Percentiles rank a stretch among this genome's conserved stretches.
These are phyloP conservation scores for Cystobasidiopsis lactophilus DNA, from an alignment of 768 basidiomycete genomes.

Conservation along the genomic window DNA sequence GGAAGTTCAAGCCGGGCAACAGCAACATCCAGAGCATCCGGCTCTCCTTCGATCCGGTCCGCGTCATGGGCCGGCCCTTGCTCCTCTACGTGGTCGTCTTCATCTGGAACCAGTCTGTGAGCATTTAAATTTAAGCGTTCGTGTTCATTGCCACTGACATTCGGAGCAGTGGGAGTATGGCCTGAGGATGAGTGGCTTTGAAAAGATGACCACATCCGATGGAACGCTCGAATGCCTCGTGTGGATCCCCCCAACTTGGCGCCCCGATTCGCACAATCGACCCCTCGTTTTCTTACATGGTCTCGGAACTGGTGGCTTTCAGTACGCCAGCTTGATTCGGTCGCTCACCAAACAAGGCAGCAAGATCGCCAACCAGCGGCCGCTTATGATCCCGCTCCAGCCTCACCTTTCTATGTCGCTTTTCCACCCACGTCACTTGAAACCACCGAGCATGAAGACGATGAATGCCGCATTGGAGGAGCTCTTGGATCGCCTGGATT, in stretches of 20 bases:
- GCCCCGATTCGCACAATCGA: conserved; percentile 27
- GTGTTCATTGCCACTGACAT: not conserved
- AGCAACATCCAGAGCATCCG: conserved; percentile 31
- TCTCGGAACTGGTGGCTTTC: conserved; percentile 49
- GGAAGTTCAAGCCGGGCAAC: conserved; percentile 9
- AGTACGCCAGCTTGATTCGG: conserved; percentile 30
- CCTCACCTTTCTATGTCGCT: conserved; percentile 71
- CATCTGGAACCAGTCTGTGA: conserved; percentile 4
- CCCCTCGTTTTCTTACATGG: conserved; percentile 76
- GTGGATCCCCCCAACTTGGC: conserved; percentile 47
- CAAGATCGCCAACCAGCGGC: conserved; percentile 36
- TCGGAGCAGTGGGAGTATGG: not conserved
- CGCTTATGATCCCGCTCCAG: conserved; percentile 55
- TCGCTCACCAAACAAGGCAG: conserved; percentile 27
- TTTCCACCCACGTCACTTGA: conserved; percentile 50
- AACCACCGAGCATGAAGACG: too few species aligned
- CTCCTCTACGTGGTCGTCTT: conserved; percentile 27
- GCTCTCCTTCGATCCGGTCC: conserved; percentile 56
- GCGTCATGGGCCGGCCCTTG: conserved; percentile 43
- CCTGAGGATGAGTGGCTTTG: conserved; percentile 12
- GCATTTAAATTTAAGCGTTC: too few species aligned
- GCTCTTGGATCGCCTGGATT: too few species aligned
- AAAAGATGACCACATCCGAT: conserved; percentile 12
- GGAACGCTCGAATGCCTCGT: conserved; percentile 56
- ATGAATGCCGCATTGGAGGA: too few species aligned